Base-by-base conservation (phyloP, 2,329 filamentous ascomycete species). In the Fusarium sp. region DNA sequence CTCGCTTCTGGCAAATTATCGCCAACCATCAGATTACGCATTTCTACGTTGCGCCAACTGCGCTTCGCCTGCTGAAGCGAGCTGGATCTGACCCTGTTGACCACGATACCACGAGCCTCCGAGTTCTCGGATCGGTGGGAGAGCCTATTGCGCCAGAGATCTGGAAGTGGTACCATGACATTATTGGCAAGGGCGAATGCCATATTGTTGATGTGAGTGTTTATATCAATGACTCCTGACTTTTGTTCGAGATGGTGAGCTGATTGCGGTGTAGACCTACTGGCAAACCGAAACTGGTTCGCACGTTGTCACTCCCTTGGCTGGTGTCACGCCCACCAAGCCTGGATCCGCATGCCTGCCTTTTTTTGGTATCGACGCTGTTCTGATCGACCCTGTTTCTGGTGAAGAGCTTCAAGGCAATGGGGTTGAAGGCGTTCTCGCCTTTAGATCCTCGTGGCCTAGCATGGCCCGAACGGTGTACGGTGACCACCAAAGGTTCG, bases 221-320 rank as follows among this genome's bases (percentile, higher is more conserved):
- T n/a, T 31, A 26, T 31, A 26, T 36, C 3, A 19, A 19, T 8
- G n/a, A n/a, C 3, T 6, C 2, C 5, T 11, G 15, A 11, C 10
- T 9, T 9, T 6, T 6, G 31, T n/a, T 12, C 7, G 3, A 34
- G 31, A n/a, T 12, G n/a, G 7, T 7, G 4, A 0, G 45, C 55
- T 56, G 0, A 58, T 32, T 15, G 3, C 1, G 40, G 15, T 59
- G 48, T 72, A 96, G 91, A 97, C 93, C 46, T 97, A 97, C 83
- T 97, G 93, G 93, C 93, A 97, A 86, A 97, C 93, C 32, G 93
- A 97, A 80, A 97, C 94, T 2, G 93, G 94, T 49, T 97, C 91
- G 53, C 88, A 97, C 77, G 92, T 93, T 64, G 96, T 97, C 75
- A 91, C 92, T 2, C 94, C 93, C 7, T 83, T 97, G 39, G 93